Evolutionary conservation across 139 green algal genomes (phyloP), one percentile per base, ranked within the genome.

Genomic region (Choricystis sp.): DNA sequence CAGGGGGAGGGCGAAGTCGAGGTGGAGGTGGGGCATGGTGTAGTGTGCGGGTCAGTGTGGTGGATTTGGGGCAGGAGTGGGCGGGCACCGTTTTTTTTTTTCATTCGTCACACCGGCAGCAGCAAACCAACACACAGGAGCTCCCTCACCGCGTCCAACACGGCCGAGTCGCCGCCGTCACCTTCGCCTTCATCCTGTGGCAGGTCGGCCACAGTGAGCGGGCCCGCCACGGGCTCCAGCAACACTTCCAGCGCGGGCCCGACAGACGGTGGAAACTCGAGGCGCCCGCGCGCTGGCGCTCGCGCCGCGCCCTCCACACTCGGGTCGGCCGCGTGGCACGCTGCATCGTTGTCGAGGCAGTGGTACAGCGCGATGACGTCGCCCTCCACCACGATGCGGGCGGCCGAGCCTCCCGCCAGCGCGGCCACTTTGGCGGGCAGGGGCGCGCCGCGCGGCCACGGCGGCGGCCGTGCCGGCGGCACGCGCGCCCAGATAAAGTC

Each of bases 401-500:
- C 74, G 23, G 70, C 66, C 29, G 60, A 57, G 0, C 48, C 66
- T 56, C 31, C 24, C 26, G 60, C 26, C 48, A 77, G 55, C 19
- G 14, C 27, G 62, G 71, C 62, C 23, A 26, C 31, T 60, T 0
- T 19, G 56, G 52, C 52, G 0, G 40, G 0, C 22, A 24, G 16
- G 1, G 63, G n/a, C 30, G 21, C 25, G 57, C 26, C 40, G 56
- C 26, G 31, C 21, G 24, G 9, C 4, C 19, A 9, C 0, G 9
- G 24, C 1, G 24, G 4, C 5, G 1, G 22, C 20, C 49, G 24
- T 4, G 55, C 5, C 26, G 69, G 74, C 29, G 74, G 74, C 60
- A 79, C 31, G 40, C 74, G 72, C 40, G 69, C 29, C 40, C 68
- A 57, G 57, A 77, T 30, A 20, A 80, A 74, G 22, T 62, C 29